Evolutionary conservation across 1,139 yeast species (phyloP).

Genomic region (Blastobotrys illinoisensis): DNA sequence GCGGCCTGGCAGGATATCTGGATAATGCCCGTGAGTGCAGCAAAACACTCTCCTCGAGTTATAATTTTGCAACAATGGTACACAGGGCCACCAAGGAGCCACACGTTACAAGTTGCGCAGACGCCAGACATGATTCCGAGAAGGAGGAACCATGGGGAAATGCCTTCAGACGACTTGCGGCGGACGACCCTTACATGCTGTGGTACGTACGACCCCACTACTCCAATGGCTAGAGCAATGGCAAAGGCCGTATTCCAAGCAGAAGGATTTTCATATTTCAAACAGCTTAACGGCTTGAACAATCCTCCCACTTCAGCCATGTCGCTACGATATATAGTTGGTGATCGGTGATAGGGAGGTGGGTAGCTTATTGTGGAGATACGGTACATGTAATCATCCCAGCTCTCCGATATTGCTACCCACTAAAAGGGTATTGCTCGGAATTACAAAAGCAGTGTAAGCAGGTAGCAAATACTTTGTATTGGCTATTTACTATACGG

Average conservation of each 20-base stretch:
- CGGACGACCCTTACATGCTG: slow-evolving; percentile 60
- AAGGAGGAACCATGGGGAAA: slow-evolving; percentile 66
- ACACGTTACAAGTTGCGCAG: slow-evolving; percentile 63
- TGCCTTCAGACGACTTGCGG: slow-evolving; percentile 69
- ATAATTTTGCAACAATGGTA: slow-evolving; percentile 34
- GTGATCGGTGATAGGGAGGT: neutral
- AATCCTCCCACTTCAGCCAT: slow-evolving; percentile 16
- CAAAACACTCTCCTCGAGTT: slow-evolving; percentile 53
- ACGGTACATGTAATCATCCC: too few species aligned
- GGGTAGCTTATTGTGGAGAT: neutral
- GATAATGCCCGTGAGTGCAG: slow-evolving; percentile 61
- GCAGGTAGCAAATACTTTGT: too few species aligned
- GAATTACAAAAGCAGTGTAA: too few species aligned
- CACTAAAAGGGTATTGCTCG: neutral
- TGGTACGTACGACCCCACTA: slow-evolving; percentile 69
- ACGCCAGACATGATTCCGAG: slow-evolving; percentile 71
- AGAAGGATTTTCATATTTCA: slow-evolving; percentile 8
- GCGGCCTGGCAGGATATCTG: slow-evolving; percentile 67
- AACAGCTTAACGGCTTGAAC: slow-evolving; percentile 13
- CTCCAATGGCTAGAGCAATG: slow-evolving; percentile 55
- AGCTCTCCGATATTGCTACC: neutral
- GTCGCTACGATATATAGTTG: neutral
- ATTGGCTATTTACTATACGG: too few species aligned
- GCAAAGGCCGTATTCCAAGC: slow-evolving; percentile 45
- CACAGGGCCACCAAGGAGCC: slow-evolving; percentile 46